Evolutionary conservation across 176 grass and related monocot species (phyloP), one percentile per base, ranked within the genome.

Genomic region (Phoenix dactylifera): DNA sequence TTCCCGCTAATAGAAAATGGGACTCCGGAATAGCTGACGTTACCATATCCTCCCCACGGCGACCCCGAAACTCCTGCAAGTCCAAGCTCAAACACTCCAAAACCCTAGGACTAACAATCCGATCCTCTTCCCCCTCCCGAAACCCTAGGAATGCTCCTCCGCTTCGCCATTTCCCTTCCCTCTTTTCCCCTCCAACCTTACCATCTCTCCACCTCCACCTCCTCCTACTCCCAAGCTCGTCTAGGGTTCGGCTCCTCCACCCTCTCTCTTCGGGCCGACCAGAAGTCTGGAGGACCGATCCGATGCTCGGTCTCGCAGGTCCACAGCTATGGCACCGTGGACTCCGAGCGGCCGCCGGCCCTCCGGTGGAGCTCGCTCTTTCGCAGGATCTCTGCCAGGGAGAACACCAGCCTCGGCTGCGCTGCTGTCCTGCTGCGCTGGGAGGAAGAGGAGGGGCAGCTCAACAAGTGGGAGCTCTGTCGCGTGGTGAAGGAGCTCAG

Each of bases 381-480:
- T 74, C 75, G 83, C 29, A 63, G 86, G 54, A 79, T 96, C 50
- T 23, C 73, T 4, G 54, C 80, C 4, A 70, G 76, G 72, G 68
- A 55, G 68, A 58, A 26, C 32, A 16, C 22, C 71, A 15, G 72
- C 76, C 7, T 80, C 55, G 23, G 66, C 30, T 51, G 54, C 64
- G 39, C 57, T 68, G 28, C 32, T 71, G 18, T 77, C 68, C 49
- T 77, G 64, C 24, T 77, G 78, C 20, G 72, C 4, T 96, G 92
- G 92, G 92, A 96, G 49, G 80, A 72, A 60, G 71, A 76, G 30
- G 87, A 90, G 75, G 74, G 67, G 65, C 76, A 81, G 54, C 77
- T 90, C 53, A 58, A 76, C 23, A 90, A 90, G 55, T 96, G 86
- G 83, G 83, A 85, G 68, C 77, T 90, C 55, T 85, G 83, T 63